phyloP scores from a whole-genome alignment of 352 stramenopile genomes.

The Globisporangium cederbergense region DNA sequence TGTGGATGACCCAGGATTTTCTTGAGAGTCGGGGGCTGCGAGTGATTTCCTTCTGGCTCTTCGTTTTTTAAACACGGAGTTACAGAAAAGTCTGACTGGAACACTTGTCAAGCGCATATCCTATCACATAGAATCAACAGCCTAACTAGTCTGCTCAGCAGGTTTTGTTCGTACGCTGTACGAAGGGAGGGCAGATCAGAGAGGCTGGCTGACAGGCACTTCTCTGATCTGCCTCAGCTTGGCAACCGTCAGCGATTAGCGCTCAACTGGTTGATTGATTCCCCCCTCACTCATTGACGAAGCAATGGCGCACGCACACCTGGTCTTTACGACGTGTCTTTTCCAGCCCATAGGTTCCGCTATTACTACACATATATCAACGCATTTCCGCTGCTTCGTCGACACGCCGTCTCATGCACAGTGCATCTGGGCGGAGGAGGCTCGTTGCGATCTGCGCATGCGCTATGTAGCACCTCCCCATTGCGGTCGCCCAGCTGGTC shows the following conservation, averaged over 20 bases:
- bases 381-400: background rate
- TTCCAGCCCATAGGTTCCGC: too few relatives aligned
- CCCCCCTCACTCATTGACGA: too few relatives aligned
- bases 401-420: background rate
- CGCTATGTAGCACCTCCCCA: background rate
- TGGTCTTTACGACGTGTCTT: background rate
- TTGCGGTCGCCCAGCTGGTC: slow-evolving; percentile 9
- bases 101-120: background rate
- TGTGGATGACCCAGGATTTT: background rate
- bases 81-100: background rate
- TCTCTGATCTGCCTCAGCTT: too few relatives aligned
- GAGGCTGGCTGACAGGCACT: too few relatives aligned
- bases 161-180: too few relatives aligned
- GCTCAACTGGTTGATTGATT: too few relatives aligned
- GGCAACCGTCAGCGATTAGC: too few relatives aligned
- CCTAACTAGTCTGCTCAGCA: background rate
- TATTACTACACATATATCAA: background rate
- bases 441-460: background rate
- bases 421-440: background rate
- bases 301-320: background rate
- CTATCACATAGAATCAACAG: background rate
- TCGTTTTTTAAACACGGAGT: background rate
- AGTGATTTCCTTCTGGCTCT: slow-evolving; percentile 1
- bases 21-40: background rate
- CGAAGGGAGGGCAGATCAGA: too few relatives aligned